phyloP scores from a whole-genome alignment of 768 basidiomycete species.

The Pleurotus salmoneostramineus region DNA sequence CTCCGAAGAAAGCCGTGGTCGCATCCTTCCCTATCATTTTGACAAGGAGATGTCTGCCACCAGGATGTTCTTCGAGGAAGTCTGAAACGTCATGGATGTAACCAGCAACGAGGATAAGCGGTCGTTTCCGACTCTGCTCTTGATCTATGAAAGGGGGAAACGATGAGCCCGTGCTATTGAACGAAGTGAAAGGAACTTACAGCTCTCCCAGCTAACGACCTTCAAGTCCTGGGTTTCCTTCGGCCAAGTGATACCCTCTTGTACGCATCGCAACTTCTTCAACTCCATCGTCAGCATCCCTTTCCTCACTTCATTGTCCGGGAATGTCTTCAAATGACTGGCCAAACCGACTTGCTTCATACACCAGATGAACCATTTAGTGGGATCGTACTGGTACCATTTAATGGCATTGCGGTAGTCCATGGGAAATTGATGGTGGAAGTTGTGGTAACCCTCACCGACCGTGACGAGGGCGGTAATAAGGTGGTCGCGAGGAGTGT shows the following conservation, averaged over 20 bases:
- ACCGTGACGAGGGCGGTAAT: constrained; percentile 88
- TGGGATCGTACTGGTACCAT: constrained; percentile 92
- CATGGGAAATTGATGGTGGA: constrained; percentile 97
- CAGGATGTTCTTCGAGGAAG: constrained; percentile 91
- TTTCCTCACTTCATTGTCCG: constrained; percentile 67
- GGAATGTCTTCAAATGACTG: constrained; percentile 65
- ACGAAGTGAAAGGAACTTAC: constrained; percentile 34
- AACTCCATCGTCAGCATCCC: constrained; percentile 94
- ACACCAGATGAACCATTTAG: constrained; percentile 85
- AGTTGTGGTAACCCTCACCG: constrained; percentile 98
- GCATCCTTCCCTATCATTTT: constrained; percentile 89
- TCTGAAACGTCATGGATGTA: constrained; percentile 88
- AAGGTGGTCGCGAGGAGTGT: constrained; percentile 84
- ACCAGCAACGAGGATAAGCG: constrained; percentile 82
- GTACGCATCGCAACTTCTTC: constrained; percentile 77
- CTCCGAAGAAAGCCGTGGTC: constrained; percentile 92
- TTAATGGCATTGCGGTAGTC: constrained; percentile 96
- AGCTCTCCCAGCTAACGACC: constrained; percentile 84
- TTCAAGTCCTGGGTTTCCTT: constrained; percentile 70
- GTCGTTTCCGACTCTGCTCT: constrained; percentile 73
- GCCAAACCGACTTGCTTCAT: constrained; percentile 62
- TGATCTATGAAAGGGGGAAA: constrained; percentile 51
- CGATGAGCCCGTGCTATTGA: constrained; percentile 6
- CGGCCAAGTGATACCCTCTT: constrained; percentile 80
- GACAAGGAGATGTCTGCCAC: constrained; percentile 79